These are phyloP conservation scores for Hypomontagnella monticulosa DNA, from an alignment of 495 filamentous ascomycete species.

Conservation along the genomic window DNA sequence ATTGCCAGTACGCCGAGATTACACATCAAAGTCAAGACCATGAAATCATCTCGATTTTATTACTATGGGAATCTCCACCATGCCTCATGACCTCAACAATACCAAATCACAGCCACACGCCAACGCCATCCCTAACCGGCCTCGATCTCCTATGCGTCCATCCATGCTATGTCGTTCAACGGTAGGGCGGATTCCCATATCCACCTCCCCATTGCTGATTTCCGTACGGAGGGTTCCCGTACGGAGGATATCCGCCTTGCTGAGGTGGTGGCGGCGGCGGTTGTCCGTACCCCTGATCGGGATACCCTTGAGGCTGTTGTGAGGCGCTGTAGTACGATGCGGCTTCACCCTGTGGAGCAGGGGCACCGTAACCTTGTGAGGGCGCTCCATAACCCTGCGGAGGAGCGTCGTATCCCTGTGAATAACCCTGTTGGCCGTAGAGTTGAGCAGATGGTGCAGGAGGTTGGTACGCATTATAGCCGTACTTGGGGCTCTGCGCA, in stretches of 20 bases:
- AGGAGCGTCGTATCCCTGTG: conserved; percentile 25
- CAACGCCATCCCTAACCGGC: conserved; percentile 13
- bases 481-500: conserved; percentile 22
- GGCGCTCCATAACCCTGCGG: conserved; percentile 28
- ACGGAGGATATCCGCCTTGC: conserved; percentile 37
- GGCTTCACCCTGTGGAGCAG: conserved; percentile 28
- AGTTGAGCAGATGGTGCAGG: conserved; percentile 18
- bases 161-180: background rate
- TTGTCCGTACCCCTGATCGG: conserved; percentile 32
- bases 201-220: conserved; percentile 41
- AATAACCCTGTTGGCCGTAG: conserved; percentile 29
- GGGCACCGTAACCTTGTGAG: conserved; percentile 8
- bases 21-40: background rate
- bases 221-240: conserved; percentile 40
- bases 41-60: background rate
- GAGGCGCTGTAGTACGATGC: conserved; percentile 37
- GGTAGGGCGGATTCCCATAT: conserved; percentile 35
- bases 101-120: background rate
- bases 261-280: conserved; percentile 36
- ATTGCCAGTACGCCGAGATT: background rate
- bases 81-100: background rate
- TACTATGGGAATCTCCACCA: conserved; percentile 14
- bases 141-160: too few species aligned
- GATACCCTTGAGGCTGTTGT: conserved; percentile 26
- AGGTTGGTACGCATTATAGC: conserved; percentile 23